phyloP scores from a whole-genome alignment of 1,284 basidiomycete genomes.

The Pulchroboletus neoregius region DNA sequence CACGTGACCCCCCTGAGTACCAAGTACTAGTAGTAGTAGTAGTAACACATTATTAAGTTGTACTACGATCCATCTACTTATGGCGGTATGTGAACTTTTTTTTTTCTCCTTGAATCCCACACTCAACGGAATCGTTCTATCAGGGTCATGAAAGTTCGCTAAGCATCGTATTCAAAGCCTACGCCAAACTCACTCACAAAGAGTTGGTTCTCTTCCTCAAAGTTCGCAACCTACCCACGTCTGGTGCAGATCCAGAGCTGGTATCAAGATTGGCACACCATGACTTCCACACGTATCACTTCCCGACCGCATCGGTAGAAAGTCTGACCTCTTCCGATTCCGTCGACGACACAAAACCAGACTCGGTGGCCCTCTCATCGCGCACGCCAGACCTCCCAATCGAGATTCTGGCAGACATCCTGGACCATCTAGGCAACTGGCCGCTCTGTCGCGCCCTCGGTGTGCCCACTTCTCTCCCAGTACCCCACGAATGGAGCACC shows the following conservation, averaged over 20 bases:
- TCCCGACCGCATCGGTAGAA: constrained; percentile 38
- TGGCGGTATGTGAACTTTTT: constrained; percentile 29
- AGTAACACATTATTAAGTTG: too few species aligned
- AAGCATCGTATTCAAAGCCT: constrained; percentile 42
- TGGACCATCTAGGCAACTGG: constrained; percentile 77
- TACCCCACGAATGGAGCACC: constrained; percentile 65
- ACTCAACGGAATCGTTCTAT: not conserved
- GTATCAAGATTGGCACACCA: constrained; percentile 65
- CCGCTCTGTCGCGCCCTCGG: constrained; percentile 73
- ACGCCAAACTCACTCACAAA: constrained; percentile 57
- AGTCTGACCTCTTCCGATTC: constrained; percentile 21
- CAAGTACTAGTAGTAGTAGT: too few species aligned
- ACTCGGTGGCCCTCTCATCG: constrained; percentile 21
- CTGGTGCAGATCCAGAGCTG: constrained; percentile 58
- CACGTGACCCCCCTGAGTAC: too few species aligned
- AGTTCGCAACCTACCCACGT: constrained; percentile 59
- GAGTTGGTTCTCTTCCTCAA: constrained; percentile 72
- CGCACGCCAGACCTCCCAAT: constrained; percentile 59
- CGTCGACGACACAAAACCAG: constrained; percentile 20
- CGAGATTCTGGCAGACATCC: constrained; percentile 71
- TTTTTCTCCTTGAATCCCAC: constrained; percentile 11
- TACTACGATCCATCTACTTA: constrained; percentile 15
- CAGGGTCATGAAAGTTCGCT: constrained; percentile 26
- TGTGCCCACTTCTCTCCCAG: constrained; percentile 61
- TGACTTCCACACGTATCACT: constrained; percentile 67